phyloP scores from a whole-genome alignment of 2,329 filamentous ascomycete genomes.

The Diplocarpon mali region DNA sequence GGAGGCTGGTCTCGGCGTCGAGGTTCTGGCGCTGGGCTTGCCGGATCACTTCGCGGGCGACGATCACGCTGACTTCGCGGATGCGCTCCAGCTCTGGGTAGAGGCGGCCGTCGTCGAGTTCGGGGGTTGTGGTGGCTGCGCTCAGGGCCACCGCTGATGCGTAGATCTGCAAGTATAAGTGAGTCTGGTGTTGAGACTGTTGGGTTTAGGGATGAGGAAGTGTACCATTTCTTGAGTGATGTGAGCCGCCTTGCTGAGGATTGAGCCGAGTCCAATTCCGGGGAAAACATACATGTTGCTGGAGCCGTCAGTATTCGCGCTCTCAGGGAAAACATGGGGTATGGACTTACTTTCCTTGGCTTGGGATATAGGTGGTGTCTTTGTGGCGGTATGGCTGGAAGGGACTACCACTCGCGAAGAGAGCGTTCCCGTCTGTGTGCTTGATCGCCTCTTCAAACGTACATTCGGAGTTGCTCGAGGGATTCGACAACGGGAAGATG shows the following conservation, averaged over 20 bases:
- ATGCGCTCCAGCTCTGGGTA: conserved; percentile 67
- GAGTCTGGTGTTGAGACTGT: not conserved
- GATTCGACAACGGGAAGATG: conserved; percentile 74
- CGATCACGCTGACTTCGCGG: conserved; percentile 62
- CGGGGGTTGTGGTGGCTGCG: conserved; percentile 54
- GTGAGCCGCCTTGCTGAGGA: conserved; percentile 56
- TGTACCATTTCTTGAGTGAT: conserved; percentile 32
- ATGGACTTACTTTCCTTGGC: conserved; percentile 34
- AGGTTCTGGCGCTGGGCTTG: conserved; percentile 58
- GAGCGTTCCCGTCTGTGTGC: conserved; percentile 66
- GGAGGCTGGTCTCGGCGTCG: conserved; percentile 50
- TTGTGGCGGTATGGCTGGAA: conserved; percentile 60
- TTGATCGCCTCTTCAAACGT: conserved; percentile 62
- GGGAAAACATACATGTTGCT: conserved; percentile 85
- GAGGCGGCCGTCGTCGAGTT: conserved; percentile 45
- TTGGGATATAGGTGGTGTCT: conserved; percentile 36
- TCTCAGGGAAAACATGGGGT: not conserved
- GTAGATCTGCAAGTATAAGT: conserved; percentile 59
- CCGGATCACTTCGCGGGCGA: conserved; percentile 64
- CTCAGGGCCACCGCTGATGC: conserved; percentile 66
- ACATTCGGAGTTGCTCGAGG: conserved; percentile 72
- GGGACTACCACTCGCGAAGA: conserved; percentile 76
- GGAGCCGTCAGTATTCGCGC: not conserved
- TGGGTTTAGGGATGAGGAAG: not conserved
- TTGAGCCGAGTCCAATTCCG: conserved; percentile 68